Evolutionary conservation across 805 yeast genomes (phyloP).

Genomic region (Cyberlindnera nakhonratchasimensis): DNA sequence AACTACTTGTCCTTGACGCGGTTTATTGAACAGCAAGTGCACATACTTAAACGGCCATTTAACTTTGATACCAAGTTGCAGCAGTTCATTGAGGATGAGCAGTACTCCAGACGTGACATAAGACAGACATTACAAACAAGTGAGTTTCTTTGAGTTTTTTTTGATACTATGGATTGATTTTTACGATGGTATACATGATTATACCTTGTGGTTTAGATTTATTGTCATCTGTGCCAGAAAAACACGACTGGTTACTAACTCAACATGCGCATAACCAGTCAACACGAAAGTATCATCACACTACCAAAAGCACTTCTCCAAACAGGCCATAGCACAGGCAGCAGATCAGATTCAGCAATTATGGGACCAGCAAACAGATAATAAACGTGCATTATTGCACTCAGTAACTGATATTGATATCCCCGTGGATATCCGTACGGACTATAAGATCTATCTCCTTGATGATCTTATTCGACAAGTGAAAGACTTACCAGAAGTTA

Average conservation of each 20-base stretch:
- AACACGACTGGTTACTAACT: conserved; percentile 1
- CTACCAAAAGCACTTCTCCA: conserved; percentile 17
- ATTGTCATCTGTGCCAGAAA: background rate
- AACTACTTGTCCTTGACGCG: conserved; percentile 11
- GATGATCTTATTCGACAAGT: conserved; percentile 19
- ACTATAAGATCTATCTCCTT: conserved; percentile 19
- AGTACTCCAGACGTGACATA: conserved; percentile 5
- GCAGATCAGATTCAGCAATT: conserved; percentile 21
- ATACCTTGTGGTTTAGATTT: too few relatives aligned
- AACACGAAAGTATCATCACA: conserved; percentile 11
- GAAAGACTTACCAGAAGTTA: conserved; percentile 20
- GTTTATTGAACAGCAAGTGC: conserved; percentile 17
- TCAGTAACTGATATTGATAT: conserved; percentile 13
- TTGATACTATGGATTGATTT: too few relatives aligned
- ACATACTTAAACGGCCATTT: conserved; percentile 10
- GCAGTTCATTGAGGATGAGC: conserved; percentile 6
- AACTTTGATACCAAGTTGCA: conserved; percentile 5
- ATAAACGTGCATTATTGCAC: conserved; percentile 5
- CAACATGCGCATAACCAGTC: conserved; percentile 10
- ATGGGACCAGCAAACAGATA: conserved; percentile 12
- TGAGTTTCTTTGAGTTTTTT: conserved; percentile 2
- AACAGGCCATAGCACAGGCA: conserved; percentile 22
- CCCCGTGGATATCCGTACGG: conserved; percentile 18
- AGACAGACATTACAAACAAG: conserved; percentile 3
- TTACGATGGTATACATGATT: too few relatives aligned